phyloP scores from a whole-genome alignment of 2,329 filamentous ascomycete species.

The Talaromyces sp. region DNA sequence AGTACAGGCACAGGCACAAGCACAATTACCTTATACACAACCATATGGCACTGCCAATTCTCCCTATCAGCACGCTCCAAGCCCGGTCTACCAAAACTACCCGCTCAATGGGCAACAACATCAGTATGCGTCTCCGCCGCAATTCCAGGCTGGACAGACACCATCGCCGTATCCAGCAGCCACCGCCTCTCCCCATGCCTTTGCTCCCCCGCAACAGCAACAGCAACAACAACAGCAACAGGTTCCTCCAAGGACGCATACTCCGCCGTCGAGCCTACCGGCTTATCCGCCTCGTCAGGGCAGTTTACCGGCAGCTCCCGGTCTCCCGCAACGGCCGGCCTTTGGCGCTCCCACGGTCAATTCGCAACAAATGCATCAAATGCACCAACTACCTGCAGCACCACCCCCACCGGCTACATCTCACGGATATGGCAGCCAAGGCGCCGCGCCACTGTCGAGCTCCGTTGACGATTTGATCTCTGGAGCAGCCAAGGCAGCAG shows the following conservation, averaged over 20 bases:
- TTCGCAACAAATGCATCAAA: conserved; percentile 52
- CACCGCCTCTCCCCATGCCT: conserved; percentile 38
- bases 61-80: conserved; percentile 41
- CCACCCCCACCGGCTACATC: conserved; percentile 25
- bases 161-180: conserved; percentile 36
- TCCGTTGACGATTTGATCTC: conserved; percentile 51
- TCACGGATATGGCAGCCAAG: conserved; percentile 15
- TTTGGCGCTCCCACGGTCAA: conserved; percentile 53
- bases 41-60: conserved; percentile 38
- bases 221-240: conserved; percentile 31
- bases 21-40: conserved; percentile 36
- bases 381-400: conserved; percentile 45
- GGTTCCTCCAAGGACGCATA: conserved; percentile 38
- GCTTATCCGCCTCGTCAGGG: conserved; percentile 47
- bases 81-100: conserved; percentile 32
- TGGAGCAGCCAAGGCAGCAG: conserved; percentile 44
- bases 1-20: conserved; percentile 32
- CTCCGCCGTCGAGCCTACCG: conserved; percentile 35
- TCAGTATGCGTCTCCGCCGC: conserved; percentile 10
- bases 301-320: conserved; percentile 52
- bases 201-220: conserved; percentile 15
- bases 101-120: conserved; percentile 32
- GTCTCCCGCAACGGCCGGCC: conserved; percentile 57
- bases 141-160: conserved; percentile 20
- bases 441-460: conserved; percentile 29